Base-by-base conservation (phyloP, 2,329 filamentous ascomycete genomes). In the Ophiostoma angusticollis region DNA sequence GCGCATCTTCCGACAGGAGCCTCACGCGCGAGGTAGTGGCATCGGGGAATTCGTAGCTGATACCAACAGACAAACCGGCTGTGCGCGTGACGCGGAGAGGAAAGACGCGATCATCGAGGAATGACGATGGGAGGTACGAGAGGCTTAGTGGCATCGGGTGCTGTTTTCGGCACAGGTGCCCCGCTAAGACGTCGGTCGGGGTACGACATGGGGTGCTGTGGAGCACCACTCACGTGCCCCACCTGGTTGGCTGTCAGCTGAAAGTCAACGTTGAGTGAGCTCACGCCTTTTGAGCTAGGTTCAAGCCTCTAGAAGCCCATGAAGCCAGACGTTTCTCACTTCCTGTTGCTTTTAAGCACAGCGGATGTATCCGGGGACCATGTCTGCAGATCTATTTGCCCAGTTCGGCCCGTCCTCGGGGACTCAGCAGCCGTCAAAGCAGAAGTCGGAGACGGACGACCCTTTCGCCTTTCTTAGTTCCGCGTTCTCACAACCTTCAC, bases 341-440 rank as follows among this genome's bases (percentile, higher is more conserved):
- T n/a, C n/a, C n/a, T n/a, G n/a, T n/a, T n/a, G n/a, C n/a, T n/a
- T n/a, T n/a, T n/a, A n/a, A n/a, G 28, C 11, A 7, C 11, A 16
- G 5, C 12, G 12, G 17, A 13, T 13, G 12, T 12, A 14, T 16
- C n/a, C 23, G 9, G 17, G 12, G 41, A 47, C 25, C 44, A 80
- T 79, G 74, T 80, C 75, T 49, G 72, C 74, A 45, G 74, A 79
- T 56, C 67, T 80, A 41, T 74, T 79, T 51, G 74, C 73, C 40
- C 71, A 74, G 47, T 78, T 80, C 49, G 72, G 70, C 50, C 62
- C 59, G 49, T 59, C 64, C 47, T 63, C 68, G 37, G 57, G 53
- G 40, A 54, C 51, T 44, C 46, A 55, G 32, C 48, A 50, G 19
- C 9, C 25, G 3, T 44, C 49, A n/a, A 45, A 48, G 13, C 51